Evolutionary conservation across 1,284 basidiomycete species (phyloP).

Genomic region (Cryptococcus sp.): DNA sequence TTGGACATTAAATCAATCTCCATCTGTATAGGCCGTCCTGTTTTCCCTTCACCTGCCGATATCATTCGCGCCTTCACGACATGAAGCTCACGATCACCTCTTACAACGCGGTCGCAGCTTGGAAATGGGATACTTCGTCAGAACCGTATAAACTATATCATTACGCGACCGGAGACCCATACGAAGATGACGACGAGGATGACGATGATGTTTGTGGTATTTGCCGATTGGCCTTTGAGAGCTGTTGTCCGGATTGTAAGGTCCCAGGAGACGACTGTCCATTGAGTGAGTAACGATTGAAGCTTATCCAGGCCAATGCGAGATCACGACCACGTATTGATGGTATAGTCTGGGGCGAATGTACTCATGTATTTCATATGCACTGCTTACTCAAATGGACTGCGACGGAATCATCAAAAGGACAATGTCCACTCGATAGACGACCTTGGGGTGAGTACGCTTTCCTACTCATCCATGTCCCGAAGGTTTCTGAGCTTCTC

Average conservation of each 20-base stretch:
- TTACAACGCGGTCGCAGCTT: constrained; percentile 43
- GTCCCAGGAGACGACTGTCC: constrained; percentile 96
- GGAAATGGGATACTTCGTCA: constrained; percentile 45
- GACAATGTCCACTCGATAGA: constrained; percentile 91
- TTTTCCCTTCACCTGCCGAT: too few species aligned
- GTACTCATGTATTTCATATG: constrained; percentile 91
- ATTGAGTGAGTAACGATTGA: constrained; percentile 60
- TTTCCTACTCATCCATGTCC: not conserved
- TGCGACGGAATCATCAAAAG: constrained; percentile 74
- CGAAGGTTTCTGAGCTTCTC: not conserved
- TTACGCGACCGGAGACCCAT: constrained; percentile 11
- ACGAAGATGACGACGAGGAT: constrained; percentile 32
- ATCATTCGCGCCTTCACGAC: not conserved
- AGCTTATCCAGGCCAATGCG: not conserved
- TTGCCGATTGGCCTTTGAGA: constrained; percentile 84
- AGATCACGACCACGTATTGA: not conserved
- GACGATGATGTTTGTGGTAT: constrained; percentile 86
- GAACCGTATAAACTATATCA: constrained; percentile 40
- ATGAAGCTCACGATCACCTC: constrained; percentile 45
- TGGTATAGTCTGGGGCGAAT: constrained; percentile 80
- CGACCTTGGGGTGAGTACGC: constrained; percentile 74
- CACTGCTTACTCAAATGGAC: constrained; percentile 94
- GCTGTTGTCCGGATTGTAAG: constrained; percentile 88
- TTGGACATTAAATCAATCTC: too few species aligned
- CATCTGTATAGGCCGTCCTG: too few species aligned